A percentile compares a stretch with the other conserved stretches of the same genome.
Evolutionary conservation across 768 basidiomycete species (phyloP).

Genomic region (Lactifluus subvellereus): DNA sequence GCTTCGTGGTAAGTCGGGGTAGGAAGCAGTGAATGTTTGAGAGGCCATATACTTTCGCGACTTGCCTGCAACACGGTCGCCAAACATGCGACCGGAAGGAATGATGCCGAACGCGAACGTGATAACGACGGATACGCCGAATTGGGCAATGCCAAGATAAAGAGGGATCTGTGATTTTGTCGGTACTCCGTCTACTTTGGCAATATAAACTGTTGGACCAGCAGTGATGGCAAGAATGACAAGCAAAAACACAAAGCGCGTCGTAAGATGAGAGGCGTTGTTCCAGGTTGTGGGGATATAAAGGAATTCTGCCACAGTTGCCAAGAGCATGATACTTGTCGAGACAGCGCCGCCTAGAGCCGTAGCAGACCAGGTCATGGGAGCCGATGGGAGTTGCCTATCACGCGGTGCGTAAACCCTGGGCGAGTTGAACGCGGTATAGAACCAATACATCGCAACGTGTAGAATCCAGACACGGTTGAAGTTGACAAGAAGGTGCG

Average conservation of each 20-base stretch:
- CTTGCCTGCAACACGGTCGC: constrained; percentile 95
- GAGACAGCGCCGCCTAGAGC: constrained; percentile 96
- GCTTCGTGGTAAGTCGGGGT: constrained; percentile 66
- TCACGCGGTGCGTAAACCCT: constrained; percentile 76
- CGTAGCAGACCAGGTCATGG: constrained; percentile 93
- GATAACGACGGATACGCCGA: constrained; percentile 81
- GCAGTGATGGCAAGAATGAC: constrained; percentile 89
- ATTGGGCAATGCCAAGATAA: constrained; percentile 90
- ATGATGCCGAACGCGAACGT: constrained; percentile 82
- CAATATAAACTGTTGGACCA: constrained; percentile 92
- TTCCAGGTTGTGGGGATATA: constrained; percentile 99
- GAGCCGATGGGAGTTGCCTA: constrained; percentile 62
- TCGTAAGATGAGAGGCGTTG: constrained; percentile 94
- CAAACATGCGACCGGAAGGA: constrained; percentile 97
- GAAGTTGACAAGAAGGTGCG: constrained; percentile 96
- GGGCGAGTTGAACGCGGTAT: constrained; percentile 96
- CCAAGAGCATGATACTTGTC: constrained; percentile 87
- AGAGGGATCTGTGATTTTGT: constrained; percentile 65
- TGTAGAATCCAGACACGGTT: constrained; percentile 99
- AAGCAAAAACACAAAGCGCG: constrained; percentile 86
- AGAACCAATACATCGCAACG: constrained; percentile 91
- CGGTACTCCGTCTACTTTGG: constrained; percentile 66
- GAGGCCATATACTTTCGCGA: constrained; percentile 98
- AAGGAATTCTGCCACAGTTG: constrained; percentile 90
- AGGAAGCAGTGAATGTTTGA: constrained; percentile 98